Conservation (phyloP, 2,329 filamentous ascomycete genomes). For the Alternaria incomplexa region DNA sequence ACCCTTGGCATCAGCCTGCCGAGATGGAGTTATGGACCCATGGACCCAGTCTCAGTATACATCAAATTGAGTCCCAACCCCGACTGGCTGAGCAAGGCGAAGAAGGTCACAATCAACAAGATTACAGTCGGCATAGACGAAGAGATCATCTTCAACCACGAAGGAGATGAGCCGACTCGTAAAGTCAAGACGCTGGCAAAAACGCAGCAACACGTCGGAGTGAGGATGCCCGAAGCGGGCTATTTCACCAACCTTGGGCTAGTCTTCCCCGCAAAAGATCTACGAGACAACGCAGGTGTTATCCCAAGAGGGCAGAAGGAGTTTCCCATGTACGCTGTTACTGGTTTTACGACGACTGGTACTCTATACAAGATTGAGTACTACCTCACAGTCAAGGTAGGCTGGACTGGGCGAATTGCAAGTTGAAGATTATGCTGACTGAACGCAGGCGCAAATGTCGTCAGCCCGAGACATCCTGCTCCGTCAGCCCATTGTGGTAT, state of each 20-base stretch:
- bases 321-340: conserved; percentile 87
- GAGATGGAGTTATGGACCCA: conserved; percentile 93
- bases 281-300: conserved; percentile 85
- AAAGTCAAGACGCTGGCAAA: conserved; percentile 88
- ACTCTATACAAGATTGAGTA: conserved; percentile 99
- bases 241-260: conserved; percentile 92
- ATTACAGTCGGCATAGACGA: conserved; percentile 95
- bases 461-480: conserved; percentile 87
- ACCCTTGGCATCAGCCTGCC: conserved; percentile 91
- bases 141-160: conserved; percentile 98
- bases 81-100: conserved; percentile 89
- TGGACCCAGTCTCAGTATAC: conserved; percentile 94
- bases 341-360: conserved; percentile 90
- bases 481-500: conserved; percentile 93
- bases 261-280: conserved; percentile 87
- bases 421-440: conserved; percentile 13
- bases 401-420: neutral
- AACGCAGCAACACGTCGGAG: conserved; percentile 79
- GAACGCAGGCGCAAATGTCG: conserved; percentile 77
- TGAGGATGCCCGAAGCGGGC: conserved; percentile 86
- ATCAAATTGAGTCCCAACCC: conserved; percentile 92
- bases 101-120: conserved; percentile 89
- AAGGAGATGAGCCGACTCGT: conserved; percentile 91
- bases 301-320: conserved; percentile 82
- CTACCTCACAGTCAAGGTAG: conserved; percentile 90